Evolutionary conservation across 73 alveolate species (phyloP), one percentile per base, ranked within the genome.

Genomic region (Tetrahymena thermophila): DNA sequence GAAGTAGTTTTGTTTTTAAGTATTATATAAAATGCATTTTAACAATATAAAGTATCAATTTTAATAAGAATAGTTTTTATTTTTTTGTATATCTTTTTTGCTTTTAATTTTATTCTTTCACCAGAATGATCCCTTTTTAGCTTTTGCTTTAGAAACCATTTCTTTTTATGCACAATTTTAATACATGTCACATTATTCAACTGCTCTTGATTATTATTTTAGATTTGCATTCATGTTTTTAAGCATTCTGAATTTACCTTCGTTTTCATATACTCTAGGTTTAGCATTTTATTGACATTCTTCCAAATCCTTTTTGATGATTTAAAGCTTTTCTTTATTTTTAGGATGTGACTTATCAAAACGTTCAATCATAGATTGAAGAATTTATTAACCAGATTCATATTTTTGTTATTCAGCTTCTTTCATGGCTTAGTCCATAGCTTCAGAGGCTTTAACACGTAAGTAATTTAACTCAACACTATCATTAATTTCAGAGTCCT

Each of bases 381-480:
- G 37, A n/a, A 71, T n/a, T 4, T 11, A 4, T 71, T 71, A 71
- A 2, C 89, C 40, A 3, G 23, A 14, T 28, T 71, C 17, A 8
- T 28, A 71, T 19, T 71, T 19, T 19, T 71, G 4, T 25, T 71
- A 23, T 1, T 71, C 89, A 71, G 89, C 89, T 19, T 28, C 23
- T 71, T 71, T n/a, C 21, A 71, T 85, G 1, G 98, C 98, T 42
- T 96, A 93, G n/a, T 96, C 94, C 25, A 96, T 94, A 23, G 94
- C 84, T 84, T 94, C 96, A 19, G 95, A 94, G 7, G 94, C 94
- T 94, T 94, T 94, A 10, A 96, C 98, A 95, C 98, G 95, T 55
- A 40, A 85, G 94, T 43, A 96, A 31, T 96, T 40, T 16, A 94
- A 21, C 10, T 84, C 84, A 28, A 96, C 98, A 13, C 44, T 40